phyloP scores from a whole-genome alignment of 2,329 filamentous ascomycete genomes.

The Emergomyces orientalis region DNA sequence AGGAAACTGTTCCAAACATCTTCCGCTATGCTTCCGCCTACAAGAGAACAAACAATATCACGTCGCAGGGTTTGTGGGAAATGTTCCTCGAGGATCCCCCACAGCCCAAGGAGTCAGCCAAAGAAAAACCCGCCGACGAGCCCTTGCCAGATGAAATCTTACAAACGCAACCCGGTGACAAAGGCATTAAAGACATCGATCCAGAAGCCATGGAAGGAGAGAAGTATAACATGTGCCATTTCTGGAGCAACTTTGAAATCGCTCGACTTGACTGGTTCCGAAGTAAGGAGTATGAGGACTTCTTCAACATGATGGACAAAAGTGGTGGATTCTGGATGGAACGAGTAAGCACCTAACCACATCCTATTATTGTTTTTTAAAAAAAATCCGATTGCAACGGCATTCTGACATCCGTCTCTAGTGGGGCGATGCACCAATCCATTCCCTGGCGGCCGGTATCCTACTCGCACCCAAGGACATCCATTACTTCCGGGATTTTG shows the following conservation, averaged over 20 bases:
- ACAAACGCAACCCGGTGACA: slow-evolving; percentile 61
- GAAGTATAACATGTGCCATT: slow-evolving; percentile 99
- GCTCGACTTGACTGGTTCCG: slow-evolving; percentile 90
- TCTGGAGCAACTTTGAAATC: slow-evolving; percentile 99
- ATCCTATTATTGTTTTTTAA: background rate
- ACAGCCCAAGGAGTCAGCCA: slow-evolving; percentile 41
- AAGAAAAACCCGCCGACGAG: slow-evolving; percentile 48
- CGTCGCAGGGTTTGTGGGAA: slow-evolving; percentile 90
- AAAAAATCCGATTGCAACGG: background rate
- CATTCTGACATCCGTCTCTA: slow-evolving; percentile 29
- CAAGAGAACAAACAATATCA: slow-evolving; percentile 83
- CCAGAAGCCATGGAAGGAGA: slow-evolving; percentile 94
- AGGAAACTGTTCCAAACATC: slow-evolving; percentile 96
- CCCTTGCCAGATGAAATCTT: slow-evolving; percentile 73
- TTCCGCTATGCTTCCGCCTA: slow-evolving; percentile 98
- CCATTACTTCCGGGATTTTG: slow-evolving; percentile 98
- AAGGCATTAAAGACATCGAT: slow-evolving; percentile 70
- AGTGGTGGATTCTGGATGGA: slow-evolving; percentile 99
- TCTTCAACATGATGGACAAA: slow-evolving; percentile 97
- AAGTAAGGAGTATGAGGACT: slow-evolving; percentile 94
- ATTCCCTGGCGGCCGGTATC: slow-evolving; percentile 88
- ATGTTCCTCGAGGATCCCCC: slow-evolving; percentile 82
- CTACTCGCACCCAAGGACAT: slow-evolving; percentile 74
- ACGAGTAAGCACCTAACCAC: slow-evolving; percentile 54
- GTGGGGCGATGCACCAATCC: slow-evolving; percentile 98